These are phyloP conservation scores for Pyrenophora tritici-repentis DNA, from an alignment of 2,329 filamentous ascomycete genomes.

Conservation along the genomic window DNA sequence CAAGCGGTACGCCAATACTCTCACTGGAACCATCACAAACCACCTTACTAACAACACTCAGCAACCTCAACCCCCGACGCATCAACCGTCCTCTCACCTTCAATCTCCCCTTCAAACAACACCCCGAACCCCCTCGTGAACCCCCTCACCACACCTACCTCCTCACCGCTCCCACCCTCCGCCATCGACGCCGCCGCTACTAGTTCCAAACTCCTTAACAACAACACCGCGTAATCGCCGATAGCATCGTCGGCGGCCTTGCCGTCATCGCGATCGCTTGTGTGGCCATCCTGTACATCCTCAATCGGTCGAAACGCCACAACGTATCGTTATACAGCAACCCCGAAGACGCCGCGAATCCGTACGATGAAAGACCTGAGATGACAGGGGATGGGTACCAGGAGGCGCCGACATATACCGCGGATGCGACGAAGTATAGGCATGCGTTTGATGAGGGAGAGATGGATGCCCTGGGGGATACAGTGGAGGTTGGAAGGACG, in stretches of 20 bases:
- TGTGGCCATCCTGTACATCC: slow-evolving; percentile 2
- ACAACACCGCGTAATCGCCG: neutral
- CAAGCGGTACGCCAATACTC: neutral
- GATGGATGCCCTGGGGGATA: neutral
- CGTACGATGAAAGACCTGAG: neutral
- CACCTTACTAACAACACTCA: neutral
- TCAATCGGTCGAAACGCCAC: slow-evolving; percentile 7
- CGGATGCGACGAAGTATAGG: neutral
- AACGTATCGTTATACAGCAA: neutral
- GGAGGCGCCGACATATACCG: neutral
- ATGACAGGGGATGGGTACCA: neutral
- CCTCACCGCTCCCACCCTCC: neutral
- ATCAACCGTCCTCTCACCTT: neutral
- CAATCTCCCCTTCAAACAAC: neutral
- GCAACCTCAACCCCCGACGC: slow-evolving; percentile 1
- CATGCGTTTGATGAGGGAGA: slow-evolving; percentile 1
- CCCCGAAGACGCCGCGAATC: neutral
- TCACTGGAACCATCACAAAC: too few species aligned
- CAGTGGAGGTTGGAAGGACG: neutral
- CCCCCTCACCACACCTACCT: neutral
- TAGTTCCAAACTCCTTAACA: too few species aligned
- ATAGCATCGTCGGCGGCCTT: neutral
- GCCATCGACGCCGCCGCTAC: neutral
- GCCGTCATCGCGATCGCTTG: slow-evolving; percentile 6
- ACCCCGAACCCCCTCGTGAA: neutral